Conservation (phyloP, 2,329 filamentous ascomycete genomes). For the Aureobasidium sp. region DNA sequence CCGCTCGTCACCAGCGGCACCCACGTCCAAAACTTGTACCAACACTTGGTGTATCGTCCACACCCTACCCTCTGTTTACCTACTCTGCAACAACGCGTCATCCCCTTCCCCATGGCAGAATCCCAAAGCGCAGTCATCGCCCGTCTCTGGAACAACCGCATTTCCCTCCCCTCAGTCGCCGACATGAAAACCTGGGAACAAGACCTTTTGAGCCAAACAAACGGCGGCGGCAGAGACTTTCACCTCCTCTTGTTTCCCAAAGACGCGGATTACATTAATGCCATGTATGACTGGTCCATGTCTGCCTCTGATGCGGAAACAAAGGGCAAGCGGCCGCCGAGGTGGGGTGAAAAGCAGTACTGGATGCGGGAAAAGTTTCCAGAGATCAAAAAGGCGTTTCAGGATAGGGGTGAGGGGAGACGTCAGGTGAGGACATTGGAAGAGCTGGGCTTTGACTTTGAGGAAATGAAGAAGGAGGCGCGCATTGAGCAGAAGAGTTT, state of each 20-base stretch:
- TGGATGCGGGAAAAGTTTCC: slow-evolving; percentile 66
- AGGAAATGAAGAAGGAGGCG: slow-evolving; percentile 25
- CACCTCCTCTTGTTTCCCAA: slow-evolving; percentile 52
- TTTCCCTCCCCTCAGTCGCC: slow-evolving; percentile 54
- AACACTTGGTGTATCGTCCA: slow-evolving; percentile 69
- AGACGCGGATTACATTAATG: slow-evolving; percentile 66
- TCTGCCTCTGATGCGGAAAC: slow-evolving; percentile 35
- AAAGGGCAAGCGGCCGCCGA: slow-evolving; percentile 59
- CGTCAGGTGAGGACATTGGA: slow-evolving; percentile 54
- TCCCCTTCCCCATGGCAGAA: slow-evolving; percentile 79
- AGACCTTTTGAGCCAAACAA: slow-evolving; percentile 33
- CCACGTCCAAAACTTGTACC: slow-evolving; percentile 64
- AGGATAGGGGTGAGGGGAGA: slow-evolving; percentile 53
- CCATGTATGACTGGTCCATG: slow-evolving; percentile 55
- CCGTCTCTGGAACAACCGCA: slow-evolving; percentile 65
- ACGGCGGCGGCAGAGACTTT: slow-evolving; percentile 44
- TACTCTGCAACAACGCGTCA: slow-evolving; percentile 69
- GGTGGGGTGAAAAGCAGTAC: slow-evolving; percentile 63
- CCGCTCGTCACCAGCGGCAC: slow-evolving; percentile 61
- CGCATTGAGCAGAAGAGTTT: slow-evolving; percentile 18
- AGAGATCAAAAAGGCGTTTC: slow-evolving; percentile 66
- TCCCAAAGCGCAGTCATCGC: slow-evolving; percentile 71
- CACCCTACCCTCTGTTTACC: slow-evolving; percentile 75
- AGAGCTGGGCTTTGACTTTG: slow-evolving; percentile 56
- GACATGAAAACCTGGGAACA: slow-evolving; percentile 67